These are phyloP conservation scores for Coniferiporia weirii DNA, from an alignment of 1,284 basidiomycete genomes.

Conservation along the genomic window DNA sequence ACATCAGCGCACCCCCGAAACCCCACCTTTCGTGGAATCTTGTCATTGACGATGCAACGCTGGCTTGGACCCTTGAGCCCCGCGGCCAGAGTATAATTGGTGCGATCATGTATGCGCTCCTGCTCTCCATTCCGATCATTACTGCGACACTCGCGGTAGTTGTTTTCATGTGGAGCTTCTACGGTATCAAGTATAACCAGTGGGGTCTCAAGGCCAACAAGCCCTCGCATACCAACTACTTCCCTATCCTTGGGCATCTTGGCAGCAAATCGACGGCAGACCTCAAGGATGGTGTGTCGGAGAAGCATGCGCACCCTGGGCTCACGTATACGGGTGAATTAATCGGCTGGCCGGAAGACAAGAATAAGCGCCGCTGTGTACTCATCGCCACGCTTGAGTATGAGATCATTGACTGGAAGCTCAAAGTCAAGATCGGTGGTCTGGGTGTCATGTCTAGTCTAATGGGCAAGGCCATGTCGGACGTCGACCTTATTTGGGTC, in stretches of 20 bases:
- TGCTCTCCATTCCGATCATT: constrained; percentile 76
- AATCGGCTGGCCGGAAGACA: constrained; percentile 92
- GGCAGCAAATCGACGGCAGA: constrained; percentile 64
- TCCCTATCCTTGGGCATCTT: constrained; percentile 67
- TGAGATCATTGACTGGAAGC: constrained; percentile 93
- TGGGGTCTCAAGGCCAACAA: constrained; percentile 76
- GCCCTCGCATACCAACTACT: constrained; percentile 58
- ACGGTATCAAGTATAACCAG: constrained; percentile 89
- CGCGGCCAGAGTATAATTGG: constrained; percentile 77
- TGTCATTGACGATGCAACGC: constrained; percentile 67
- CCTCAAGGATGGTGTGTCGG: constrained; percentile 53
- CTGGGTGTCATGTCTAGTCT: constrained; percentile 94
- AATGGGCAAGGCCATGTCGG: constrained; percentile 96
- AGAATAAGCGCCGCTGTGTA: constrained; percentile 82
- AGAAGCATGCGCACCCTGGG: constrained; percentile 57
- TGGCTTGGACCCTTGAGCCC: constrained; percentile 75
- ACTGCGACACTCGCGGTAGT: constrained; percentile 78
- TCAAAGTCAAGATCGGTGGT: constrained; percentile 95
- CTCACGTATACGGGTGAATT: constrained; percentile 44
- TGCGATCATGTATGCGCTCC: constrained; percentile 79
- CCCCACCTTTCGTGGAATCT: constrained; percentile 85
- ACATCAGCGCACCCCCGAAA: constrained; percentile 78
- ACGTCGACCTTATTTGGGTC: constrained; percentile 91
- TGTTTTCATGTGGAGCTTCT: constrained; percentile 93
- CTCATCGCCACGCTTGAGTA: constrained; percentile 90